Evolutionary conservation across 306 rosid genomes (phyloP), one percentile per base, ranked within the genome.

Genomic region (Sechiopsis laciniata): DNA sequence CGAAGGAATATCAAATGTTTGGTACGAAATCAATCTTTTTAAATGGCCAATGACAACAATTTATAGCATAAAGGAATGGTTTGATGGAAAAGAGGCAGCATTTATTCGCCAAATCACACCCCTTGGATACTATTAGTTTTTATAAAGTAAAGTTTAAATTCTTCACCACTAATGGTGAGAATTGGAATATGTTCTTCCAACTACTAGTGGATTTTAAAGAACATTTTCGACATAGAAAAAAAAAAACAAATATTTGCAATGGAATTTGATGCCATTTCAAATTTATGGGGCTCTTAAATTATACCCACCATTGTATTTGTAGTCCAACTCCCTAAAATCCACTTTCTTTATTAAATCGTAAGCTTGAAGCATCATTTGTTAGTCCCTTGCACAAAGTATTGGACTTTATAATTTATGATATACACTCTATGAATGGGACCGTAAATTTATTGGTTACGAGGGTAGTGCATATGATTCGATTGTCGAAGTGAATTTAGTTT

Each of bases 161-260:
- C 12, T 68, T 68, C 40, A 21, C 73, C 56, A 21, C 40, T 68
- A 48, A 68, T 68, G 73, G 56, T 68, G 73, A 68, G 56, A 68
- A 68, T 21, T 20, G 56, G 73, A 68, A 68, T 68, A 68, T 68
- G 73, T 68, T 48, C 73, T 68, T 67, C 37, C 54, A 46, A 67
- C 55, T 40, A 32, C 11, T 19, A 42, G 54, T 67, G 72, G 72
- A 67, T 45, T 3, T 37, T 40, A 65, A n/a, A 14, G 10, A 60
- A 10, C 8, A 58, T 58, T 58, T 21, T 3, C 4, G 37, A 32
- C 37, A 32, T 32, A 32, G 3, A 32, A 32, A 32, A 32, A 32
- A 4, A 32, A 32, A 13, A 7, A 13, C 17, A 19, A 64, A 66
- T 66, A 19, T 17, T 42, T 40, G 72, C 32, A 2, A 66, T 42